Evolutionary conservation across 176 grass and related monocot species (phyloP).

Genomic region (Oryza glaberrima): DNA sequence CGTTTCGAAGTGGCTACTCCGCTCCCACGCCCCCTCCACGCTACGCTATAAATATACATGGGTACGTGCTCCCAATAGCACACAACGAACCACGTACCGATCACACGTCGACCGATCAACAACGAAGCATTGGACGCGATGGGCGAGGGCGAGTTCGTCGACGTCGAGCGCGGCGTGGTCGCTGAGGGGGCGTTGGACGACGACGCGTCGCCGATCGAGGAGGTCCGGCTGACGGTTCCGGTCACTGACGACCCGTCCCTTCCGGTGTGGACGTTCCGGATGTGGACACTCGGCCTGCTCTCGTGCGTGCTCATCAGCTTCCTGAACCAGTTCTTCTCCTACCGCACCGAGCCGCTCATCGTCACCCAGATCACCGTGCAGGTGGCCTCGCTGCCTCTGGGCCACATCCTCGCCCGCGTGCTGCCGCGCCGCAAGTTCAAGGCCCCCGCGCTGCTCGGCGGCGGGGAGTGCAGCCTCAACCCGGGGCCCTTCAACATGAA

Average conservation of each 20-base stretch:
- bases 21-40: too few species aligned
- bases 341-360: conserved; percentile 67
- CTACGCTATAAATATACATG: neutral
- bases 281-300: conserved; percentile 62
- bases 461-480: conserved; percentile 47
- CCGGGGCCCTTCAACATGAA: conserved; percentile 88
- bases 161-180: neutral
- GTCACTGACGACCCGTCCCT: conserved; percentile 60
- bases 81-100: too few species aligned
- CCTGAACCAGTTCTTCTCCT: conserved; percentile 90
- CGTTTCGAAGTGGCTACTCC: too few species aligned
- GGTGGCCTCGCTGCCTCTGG: conserved; percentile 70
- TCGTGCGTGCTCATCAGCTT: conserved; percentile 65
- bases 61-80: neutral
- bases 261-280: conserved; percentile 78
- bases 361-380: conserved; percentile 74
- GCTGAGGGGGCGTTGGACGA: neutral
- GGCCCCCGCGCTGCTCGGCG: conserved; percentile 19
- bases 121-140: neutral
- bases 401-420: conserved; percentile 53
- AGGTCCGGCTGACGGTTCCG: conserved; percentile 72
- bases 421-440: conserved; percentile 51
- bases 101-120: too few species aligned
- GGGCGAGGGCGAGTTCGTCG: neutral
- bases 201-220: conserved; percentile 61